Evolutionary conservation across 2,329 filamentous ascomycete genomes (phyloP), one percentile per base, ranked within the genome.

Genomic region (Fusarium veterinarium): DNA sequence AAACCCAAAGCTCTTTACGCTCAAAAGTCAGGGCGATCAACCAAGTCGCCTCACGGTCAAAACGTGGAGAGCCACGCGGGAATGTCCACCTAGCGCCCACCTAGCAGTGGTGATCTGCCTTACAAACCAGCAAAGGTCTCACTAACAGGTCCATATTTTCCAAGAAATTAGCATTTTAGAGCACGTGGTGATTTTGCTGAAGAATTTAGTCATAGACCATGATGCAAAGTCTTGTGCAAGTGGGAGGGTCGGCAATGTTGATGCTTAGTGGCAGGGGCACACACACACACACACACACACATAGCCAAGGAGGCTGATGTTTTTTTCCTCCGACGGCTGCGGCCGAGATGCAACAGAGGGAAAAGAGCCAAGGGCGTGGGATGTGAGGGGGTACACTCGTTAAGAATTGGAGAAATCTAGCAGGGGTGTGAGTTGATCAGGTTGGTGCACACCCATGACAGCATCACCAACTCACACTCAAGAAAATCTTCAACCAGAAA

Each of bases 271-370:
- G 28, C 53, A 65, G 60, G 53, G 59, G 59, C 38, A 41, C 23
- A 31, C 31, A 16, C 48, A 38, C 46, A 35, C 38, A 41, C 23
- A 31, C 31, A 16, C 48, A 38, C 46, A 35, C 44, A 30, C 14
- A 48, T 13, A 52, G 12, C 23, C 17, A 52, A 52, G 35, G 33
- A 23, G 25, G 37, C 25, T 44, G 58, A 41, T 53, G 45, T 45
- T 30, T 45, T 28, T 59, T 52, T 45, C 38, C 40, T 69, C 71
- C 67, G 64, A 74, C 71, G 71, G 71, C 71, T 72, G 46, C 67
- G 60, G 60, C 71, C 71, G 71, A 73, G 60, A 74, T 73, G 41
- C 58, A 60, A 70, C 60, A 59, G 31, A 56, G 40, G 42, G 35
- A 17, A 51, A 45, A 49, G 23, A 31, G 51, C 56, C 40, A 57